Evolutionary conservation across 306 rosid genomes (phyloP).

Genomic region (Canavalia ensiformis): DNA sequence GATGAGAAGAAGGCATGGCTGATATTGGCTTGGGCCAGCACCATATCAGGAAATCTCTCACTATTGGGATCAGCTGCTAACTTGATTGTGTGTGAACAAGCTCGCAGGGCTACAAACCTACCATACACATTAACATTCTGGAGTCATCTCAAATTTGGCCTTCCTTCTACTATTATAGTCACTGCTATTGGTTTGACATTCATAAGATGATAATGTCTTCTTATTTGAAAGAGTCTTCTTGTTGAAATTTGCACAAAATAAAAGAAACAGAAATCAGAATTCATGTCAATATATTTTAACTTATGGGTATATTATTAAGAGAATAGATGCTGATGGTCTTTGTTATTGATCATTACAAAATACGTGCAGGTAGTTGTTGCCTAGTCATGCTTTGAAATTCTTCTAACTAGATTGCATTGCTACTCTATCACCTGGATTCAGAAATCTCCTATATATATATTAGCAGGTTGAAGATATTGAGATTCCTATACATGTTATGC

Average conservation of each 20-base stretch:
- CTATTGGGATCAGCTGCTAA: slow-evolving; percentile 90
- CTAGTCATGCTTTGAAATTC: slow-evolving; percentile 7
- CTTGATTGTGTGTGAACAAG: slow-evolving; percentile 94
- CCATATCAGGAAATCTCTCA: slow-evolving; percentile 84
- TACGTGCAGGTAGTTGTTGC: slow-evolving; percentile 2
- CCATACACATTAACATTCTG: slow-evolving; percentile 79
- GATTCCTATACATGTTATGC: neutral
- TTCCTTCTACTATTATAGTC: slow-evolving; percentile 84
- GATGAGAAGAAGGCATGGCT: slow-evolving; percentile 91
- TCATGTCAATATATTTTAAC: slow-evolving; percentile 14
- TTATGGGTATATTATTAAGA: neutral
- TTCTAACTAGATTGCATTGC: neutral
- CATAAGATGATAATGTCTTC: slow-evolving; percentile 56
- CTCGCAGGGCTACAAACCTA: slow-evolving; percentile 69
- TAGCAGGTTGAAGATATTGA: neutral
- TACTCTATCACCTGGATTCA: neutral
- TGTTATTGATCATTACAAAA: neutral
- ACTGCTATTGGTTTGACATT: slow-evolving; percentile 82
- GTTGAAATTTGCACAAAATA: neutral
- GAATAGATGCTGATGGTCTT: slow-evolving; percentile 10
- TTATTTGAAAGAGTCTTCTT: neutral
- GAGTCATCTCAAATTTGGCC: slow-evolving; percentile 88
- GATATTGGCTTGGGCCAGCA: slow-evolving; percentile 95
- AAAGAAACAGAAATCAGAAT: neutral
- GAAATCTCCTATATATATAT: neutral